phyloP scores from a whole-genome alignment of 169 alveolate genomes.

The Plasmodium reichenowi region DNA sequence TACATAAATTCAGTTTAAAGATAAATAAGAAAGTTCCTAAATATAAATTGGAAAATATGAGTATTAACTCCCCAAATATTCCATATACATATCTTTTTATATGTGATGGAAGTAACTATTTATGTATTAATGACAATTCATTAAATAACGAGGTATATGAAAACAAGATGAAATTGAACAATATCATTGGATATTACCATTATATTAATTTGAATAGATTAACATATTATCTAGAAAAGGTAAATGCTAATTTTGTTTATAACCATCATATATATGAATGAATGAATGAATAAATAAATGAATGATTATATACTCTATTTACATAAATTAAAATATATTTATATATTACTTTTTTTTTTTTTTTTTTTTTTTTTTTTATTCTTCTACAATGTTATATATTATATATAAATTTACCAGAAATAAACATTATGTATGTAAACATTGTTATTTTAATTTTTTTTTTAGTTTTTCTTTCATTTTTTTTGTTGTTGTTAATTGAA shows the following conservation, averaged over 20 bases:
- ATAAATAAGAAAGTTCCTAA: constrained; percentile 15
- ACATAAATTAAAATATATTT: no score
- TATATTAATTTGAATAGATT: constrained; percentile 67
- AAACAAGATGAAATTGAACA: constrained; percentile 33
- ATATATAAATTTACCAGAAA: neutral
- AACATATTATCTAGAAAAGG: constrained; percentile 41
- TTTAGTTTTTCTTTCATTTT: no score
- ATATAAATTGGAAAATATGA: neutral
- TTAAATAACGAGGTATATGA: constrained; percentile 7
- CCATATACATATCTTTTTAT: constrained; percentile 46
- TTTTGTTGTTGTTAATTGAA: no score
- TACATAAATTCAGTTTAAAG: constrained; percentile 53
- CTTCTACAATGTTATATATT: neutral
- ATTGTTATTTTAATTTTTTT: neutral
- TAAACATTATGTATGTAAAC: neutral
- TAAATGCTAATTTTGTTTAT: neutral
- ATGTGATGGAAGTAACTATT: constrained; percentile 65
- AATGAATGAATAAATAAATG: neutral
- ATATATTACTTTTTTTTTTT: neutral
- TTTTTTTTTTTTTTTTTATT: neutral
- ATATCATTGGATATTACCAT: constrained; percentile 58
- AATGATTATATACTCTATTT: neutral
- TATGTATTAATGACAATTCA: constrained; percentile 70
- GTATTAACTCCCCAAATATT: neutral
- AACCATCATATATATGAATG: neutral